phyloP scores from a whole-genome alignment of 83 land plant species.

The Diphasiastrum complanatum region DNA sequence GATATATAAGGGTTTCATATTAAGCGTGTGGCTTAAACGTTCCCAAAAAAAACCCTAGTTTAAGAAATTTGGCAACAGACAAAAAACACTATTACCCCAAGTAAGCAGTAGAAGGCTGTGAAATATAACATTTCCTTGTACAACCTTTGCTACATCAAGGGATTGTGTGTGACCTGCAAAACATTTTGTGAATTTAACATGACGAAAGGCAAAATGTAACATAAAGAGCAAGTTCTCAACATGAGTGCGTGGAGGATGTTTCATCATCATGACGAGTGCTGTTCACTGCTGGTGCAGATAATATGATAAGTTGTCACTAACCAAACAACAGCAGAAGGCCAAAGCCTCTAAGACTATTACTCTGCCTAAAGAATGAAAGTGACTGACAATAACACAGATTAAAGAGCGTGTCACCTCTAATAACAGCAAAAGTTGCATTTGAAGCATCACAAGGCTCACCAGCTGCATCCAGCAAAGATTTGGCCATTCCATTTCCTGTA shows the following conservation, averaged over 20 bases:
- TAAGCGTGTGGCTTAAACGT: too few relatives aligned
- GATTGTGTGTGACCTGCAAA: constrained; percentile 61
- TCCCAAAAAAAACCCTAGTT: too few relatives aligned
- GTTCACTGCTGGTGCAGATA: too few relatives aligned
- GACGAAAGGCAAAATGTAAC: not conserved
- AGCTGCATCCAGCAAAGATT: constrained; percentile 68
- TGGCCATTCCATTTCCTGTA: constrained; percentile 93
- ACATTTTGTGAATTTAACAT: not conserved
- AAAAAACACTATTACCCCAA: constrained; percentile 83
- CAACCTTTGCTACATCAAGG: constrained; percentile 82
- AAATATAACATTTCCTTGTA: constrained; percentile 53
- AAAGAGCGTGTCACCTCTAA: constrained; percentile 76
- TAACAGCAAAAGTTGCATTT: constrained; percentile 69
- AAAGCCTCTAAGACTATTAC: too few relatives aligned
- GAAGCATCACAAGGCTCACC: constrained; percentile 53
- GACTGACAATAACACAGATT: too few relatives aligned
- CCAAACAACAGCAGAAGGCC: too few relatives aligned
- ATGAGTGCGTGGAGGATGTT: too few relatives aligned
- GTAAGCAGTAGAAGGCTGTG: constrained; percentile 85
- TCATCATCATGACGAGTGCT: too few relatives aligned
- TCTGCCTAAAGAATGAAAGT: not conserved
- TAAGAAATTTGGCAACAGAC: too few relatives aligned
- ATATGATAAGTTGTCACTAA: too few relatives aligned
- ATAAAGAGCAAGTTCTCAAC: too few relatives aligned
- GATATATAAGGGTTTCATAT: too few relatives aligned